Evolutionary conservation across 305 asterid species (phyloP).

Genomic region (Plantago coronopus): DNA sequence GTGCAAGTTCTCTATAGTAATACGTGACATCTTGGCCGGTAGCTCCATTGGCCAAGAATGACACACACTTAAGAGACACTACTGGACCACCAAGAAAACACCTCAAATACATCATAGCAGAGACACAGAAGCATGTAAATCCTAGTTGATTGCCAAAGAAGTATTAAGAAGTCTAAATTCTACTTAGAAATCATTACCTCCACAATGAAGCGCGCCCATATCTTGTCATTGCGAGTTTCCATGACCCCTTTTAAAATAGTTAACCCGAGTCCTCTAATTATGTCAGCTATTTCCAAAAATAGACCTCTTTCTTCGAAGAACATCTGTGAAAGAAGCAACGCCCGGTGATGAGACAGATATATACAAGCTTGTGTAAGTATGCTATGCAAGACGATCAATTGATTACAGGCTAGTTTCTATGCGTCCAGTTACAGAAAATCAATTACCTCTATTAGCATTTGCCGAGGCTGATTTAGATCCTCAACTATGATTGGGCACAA

Average conservation of each 20-base stretch:
- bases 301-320: constrained; percentile 85
- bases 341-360: not conserved
- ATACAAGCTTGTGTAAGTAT: not conserved
- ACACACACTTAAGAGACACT: no score
- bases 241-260: constrained; percentile 88
- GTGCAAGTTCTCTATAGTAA: not conserved
- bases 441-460: constrained; percentile 89
- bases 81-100: not conserved
- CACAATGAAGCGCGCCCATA: constrained; percentile 90
- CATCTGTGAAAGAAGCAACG: constrained; percentile 49
- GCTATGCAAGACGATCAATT: not conserved
- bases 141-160: not conserved
- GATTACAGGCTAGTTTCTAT: not conserved
- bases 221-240: constrained; percentile 80
- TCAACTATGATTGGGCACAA: constrained; percentile 88
- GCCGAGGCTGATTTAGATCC: constrained; percentile 88
- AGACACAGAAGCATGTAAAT: not conserved
- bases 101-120: not conserved
- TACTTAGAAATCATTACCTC: constrained; percentile 46
- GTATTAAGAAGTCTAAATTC: not conserved
- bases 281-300: constrained; percentile 95
- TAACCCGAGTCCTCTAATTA: constrained; percentile 82
- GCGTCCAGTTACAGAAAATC: constrained; percentile 2
- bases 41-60: no score
- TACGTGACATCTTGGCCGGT: not conserved